Conservation (phyloP, 2,329 filamentous ascomycete genomes). For the Rhynchosporium agropyri region DNA sequence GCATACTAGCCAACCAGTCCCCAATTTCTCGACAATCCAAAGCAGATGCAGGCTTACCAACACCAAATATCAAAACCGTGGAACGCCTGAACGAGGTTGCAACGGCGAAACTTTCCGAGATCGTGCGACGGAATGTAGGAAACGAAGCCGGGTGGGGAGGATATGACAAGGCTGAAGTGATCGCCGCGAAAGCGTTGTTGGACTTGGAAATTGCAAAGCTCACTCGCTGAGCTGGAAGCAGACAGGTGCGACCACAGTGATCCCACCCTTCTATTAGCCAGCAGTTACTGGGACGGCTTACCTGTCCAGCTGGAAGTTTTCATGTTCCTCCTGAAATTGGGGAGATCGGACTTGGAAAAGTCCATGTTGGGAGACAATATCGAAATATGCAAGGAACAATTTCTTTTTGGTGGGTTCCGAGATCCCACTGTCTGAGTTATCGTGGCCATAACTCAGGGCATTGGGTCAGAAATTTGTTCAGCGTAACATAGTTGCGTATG, state of each 20-base stretch:
- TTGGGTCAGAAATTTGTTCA: constrained; percentile 9
- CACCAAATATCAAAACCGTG: constrained; percentile 61
- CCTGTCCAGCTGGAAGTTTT: background rate
- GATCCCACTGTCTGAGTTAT: constrained; percentile 19
- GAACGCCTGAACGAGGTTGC: constrained; percentile 72
- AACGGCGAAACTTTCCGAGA: constrained; percentile 75
- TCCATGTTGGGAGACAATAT: constrained; percentile 2
- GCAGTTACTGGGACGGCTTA: background rate
- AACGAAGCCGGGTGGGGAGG: constrained; percentile 71
- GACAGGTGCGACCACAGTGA: background rate
- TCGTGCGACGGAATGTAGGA: constrained; percentile 65
- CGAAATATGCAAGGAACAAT: constrained; percentile 25
- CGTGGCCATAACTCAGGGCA: constrained; percentile 15
- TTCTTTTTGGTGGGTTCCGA: constrained; percentile 10
- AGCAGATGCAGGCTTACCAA: constrained; percentile 48
- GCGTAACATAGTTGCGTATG: constrained; percentile 13
- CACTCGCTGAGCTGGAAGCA: constrained; percentile 35
- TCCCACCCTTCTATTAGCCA: background rate
- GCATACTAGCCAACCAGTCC: constrained; percentile 49
- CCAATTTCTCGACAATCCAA: constrained; percentile 53
- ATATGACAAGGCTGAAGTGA: constrained; percentile 71
- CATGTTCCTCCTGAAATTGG: background rate
- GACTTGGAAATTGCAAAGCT: constrained; percentile 36
- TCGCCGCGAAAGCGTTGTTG: constrained; percentile 63
- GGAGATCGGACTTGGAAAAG: background rate